Conservation (phyloP, 495 filamentous ascomycete species). For the Penicillium mononematosum region DNA sequence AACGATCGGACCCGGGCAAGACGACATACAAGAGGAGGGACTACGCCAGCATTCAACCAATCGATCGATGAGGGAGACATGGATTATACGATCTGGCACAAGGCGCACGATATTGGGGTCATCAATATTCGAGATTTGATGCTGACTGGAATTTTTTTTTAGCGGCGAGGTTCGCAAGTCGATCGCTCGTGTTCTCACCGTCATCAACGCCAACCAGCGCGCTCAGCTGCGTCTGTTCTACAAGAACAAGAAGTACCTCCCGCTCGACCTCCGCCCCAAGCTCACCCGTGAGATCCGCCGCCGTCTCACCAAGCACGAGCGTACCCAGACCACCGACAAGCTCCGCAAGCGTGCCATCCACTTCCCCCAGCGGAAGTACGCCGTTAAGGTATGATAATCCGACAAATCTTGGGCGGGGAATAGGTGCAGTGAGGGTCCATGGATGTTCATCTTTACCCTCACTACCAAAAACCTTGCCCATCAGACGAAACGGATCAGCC, state of each 20-base stretch:
- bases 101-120: not conserved
- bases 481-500: not conserved
- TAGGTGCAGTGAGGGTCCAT: not conserved
- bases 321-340: constrained; percentile 75
- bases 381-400: constrained; percentile 77
- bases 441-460: not conserved
- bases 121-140: constrained; percentile 16
- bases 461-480: not conserved
- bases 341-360: constrained; percentile 90
- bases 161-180: constrained; percentile 99
- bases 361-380: constrained; percentile 98
- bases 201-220: constrained; percentile 99
- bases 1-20: constrained; percentile 14
- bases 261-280: constrained; percentile 95
- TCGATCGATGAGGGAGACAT: not conserved
- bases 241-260: constrained; percentile 98
- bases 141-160: constrained; percentile 26
- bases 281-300: constrained; percentile 94
- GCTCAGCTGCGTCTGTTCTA: constrained; percentile 98
- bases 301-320: constrained; percentile 86
- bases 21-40: constrained; percentile 13
- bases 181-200: constrained; percentile 94
- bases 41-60: constrained; percentile 6
- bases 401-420: not conserved
- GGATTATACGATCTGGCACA: not conserved